Percentiles rank a stretch among this genome's conserved stretches.
Evolutionary conservation across 768 basidiomycete species (phyloP).

Genomic region (Naganishia antarctica): DNA sequence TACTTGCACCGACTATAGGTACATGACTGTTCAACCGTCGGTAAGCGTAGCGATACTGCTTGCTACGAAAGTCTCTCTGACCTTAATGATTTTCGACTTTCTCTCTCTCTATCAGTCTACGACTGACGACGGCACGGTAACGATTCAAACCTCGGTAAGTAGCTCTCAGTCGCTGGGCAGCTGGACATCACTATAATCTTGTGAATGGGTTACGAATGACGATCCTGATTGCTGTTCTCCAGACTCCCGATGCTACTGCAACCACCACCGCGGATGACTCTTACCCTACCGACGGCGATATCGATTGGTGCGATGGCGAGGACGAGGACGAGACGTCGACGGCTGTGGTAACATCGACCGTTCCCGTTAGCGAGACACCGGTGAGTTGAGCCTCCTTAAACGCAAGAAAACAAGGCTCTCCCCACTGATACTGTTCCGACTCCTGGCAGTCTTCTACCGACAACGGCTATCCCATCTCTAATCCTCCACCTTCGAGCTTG

Average conservation of each 20-base stretch:
- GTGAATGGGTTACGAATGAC: too few relatives aligned
- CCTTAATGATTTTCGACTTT: not conserved
- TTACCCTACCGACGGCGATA: not conserved
- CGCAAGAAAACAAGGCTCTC: too few relatives aligned
- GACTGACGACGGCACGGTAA: not conserved
- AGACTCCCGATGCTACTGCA: not conserved
- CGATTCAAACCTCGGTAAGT: constrained; percentile 10
- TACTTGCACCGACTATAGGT: too few relatives aligned
- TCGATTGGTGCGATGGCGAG: not conserved
- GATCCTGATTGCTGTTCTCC: not conserved
- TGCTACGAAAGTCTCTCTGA: too few relatives aligned
- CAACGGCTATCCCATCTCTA: not conserved
- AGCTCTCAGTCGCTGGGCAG: not conserved
- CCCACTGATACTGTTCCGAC: not conserved
- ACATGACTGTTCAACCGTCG: too few relatives aligned
- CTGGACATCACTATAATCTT: too few relatives aligned
- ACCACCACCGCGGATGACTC: not conserved
- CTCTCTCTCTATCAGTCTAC: too few relatives aligned
- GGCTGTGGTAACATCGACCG: not conserved
- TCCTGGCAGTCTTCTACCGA: not conserved
- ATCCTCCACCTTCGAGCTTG: not conserved
- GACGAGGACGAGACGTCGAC: not conserved
- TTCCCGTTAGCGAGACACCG: not conserved
- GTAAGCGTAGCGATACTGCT: too few relatives aligned
- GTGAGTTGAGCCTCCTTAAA: not conserved